Base-by-base conservation (phyloP, 192 early-diverging fungal species). In the Backusella tuberculispora region DNA sequence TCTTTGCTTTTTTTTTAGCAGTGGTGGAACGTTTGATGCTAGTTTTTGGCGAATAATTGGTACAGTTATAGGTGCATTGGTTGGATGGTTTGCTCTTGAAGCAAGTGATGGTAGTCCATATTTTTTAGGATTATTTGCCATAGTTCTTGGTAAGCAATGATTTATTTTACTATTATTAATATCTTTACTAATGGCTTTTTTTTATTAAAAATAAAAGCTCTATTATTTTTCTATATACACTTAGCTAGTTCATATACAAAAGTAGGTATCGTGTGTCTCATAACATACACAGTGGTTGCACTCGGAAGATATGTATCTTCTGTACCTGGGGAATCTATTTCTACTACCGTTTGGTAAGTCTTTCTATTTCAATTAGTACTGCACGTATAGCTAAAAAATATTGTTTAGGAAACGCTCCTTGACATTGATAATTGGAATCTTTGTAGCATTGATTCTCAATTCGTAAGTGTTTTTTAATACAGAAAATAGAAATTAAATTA, bases 351-450 rank as follows among this genome's bases (percentile, higher is more conserved):
- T 0, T 78, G 77, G 81, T 81, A 76, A 72, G 40, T 21, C 2
- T 26, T 6, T 9, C 34, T 37, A 12, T 8, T 19, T 19, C 14
- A 69, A 10, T 24, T 5, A 24, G 53, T 60, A 60, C 9, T 8
- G 10, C 3, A 60, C 9, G 26, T 13, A 5, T 10, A 24, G 10
- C 26, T 60, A 60, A 60, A 60, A 19, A 6, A 2, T 8, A 3
- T 10, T 46, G 64, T 13, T 37, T 19, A 81, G 80, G 76, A 78
- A 85, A 63, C 84, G 90, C 4, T 86, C 84, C 2, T 29, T 73
- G 19, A 82, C 89, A 0, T 86, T 93, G 47, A 81, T 88, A 24
- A 71, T 91, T 67, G 92, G 91, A 9, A 84, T 89, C 38, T 21
- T 79, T 2, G 83, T 89, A 0, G 90, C 90, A 0, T 81, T 92